Evolutionary conservation across 176 grass and related monocot species (phyloP), one percentile per base, ranked within the genome.

Genomic region (Phyllostachys edulis): DNA sequence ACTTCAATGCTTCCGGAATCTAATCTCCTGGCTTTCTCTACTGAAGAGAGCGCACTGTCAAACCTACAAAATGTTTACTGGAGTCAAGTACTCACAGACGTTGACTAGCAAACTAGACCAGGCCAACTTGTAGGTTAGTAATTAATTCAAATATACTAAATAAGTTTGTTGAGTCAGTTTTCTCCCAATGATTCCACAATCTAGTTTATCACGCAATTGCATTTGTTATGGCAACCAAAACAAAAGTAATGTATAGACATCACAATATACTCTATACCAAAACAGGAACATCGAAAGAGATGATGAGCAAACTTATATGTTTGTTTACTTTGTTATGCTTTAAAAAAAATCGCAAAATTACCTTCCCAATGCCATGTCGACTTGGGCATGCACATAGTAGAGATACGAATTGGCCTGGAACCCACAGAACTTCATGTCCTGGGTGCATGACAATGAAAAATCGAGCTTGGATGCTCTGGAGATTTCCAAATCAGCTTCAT

Each of bases 351-450:
- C 4, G 17, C 41, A 9, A 66, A 76, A 81, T 89, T 81, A 98
- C 96, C 96, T 98, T 91, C 96, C 96, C 24, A 85, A 52, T 67
- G 90, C 85, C 85, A 95, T 92, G 83, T 95, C 96, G 85, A 98
- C 87, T 82, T 95, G 91, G 49, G 93, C 93, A 49, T 90, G 87
- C 39, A 94, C 89, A 39, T 88, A 93, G 71, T 90, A 91, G 42
- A 98, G 81, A 77, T 93, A 95, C 2, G 96, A 85, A 18, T 90
- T 93, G 11, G 85, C 77, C 23, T 90, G 41, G 75, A 98, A 95
- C 10, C 93, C 93, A 76, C 90, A 87, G 65, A 92, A 90, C 68
- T 92, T 95, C 20, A 87, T 82, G 83, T 86, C 89, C 10, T 81
- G 78, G 21, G 69, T 84, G 82, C 81, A 87, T n/a, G 77, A 93